Base-by-base conservation (phyloP, 768 basidiomycete genomes). In the Phylloporus arenicola region DNA sequence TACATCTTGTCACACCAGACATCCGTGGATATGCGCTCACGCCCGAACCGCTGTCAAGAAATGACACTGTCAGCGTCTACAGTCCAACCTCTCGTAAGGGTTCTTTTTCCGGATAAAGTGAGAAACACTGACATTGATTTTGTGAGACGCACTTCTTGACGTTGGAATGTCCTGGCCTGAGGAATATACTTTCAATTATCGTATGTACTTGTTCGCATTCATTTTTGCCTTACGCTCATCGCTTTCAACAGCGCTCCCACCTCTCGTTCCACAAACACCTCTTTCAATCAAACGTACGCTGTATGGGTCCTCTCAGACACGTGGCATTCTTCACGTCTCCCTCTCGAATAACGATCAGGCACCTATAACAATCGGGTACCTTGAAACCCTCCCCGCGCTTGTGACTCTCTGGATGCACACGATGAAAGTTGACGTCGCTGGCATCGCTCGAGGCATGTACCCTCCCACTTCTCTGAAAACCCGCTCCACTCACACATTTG, bases 301-400 rank as follows among this genome's bases (percentile, higher is more conserved):
- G 19, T 78, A 77, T 34, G 88, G 91, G 17, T 75, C 81, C 12
- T 83, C 80, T 47, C 92, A 94, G 64, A 84, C 83, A 10, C 78
- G 76, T 40, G 93, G 92, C 4, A 74, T 78, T 14, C 81, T 99
- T 17, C 77, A 77, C 39, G 67, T 94, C 12, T 72, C 75, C 20
- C 65, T 97, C 45, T 74, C 63, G 6, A 96, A 95, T 61, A 62
- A 68, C 6, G 56, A 73, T 1, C 56, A 81, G 19, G 65, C 72
- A 17, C 74, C 84, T 0, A 65, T 84, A 9, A 57, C 54, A 4
- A 47, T 55, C 2, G 65, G 65, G n/a, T 96, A 94, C 67, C 77
- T 93, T 39, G 96, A 98, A 69, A 88, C 87, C 1, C 84, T 94
- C 78, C 96, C 95, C 4, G 95, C 93, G 83, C 83, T 92, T 60